These are phyloP conservation scores for Euphrasia arctica DNA, from an alignment of 305 asterid species.

Conservation along the genomic window DNA sequence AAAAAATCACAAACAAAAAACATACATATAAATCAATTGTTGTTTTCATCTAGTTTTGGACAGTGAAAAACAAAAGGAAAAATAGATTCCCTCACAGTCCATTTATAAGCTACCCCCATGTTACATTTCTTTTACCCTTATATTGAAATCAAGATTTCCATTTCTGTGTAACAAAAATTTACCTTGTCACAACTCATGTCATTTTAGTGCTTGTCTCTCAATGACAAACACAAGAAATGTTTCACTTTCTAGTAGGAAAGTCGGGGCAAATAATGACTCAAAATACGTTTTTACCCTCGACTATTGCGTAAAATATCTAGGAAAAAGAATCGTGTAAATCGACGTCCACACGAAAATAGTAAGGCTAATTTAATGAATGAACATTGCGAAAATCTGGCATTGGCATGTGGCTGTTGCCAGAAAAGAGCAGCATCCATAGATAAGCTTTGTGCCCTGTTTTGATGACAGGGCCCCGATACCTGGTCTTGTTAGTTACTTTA, in stretches of 20 bases:
- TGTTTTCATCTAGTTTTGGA: conserved; percentile 24
- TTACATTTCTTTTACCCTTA: conserved; percentile 9
- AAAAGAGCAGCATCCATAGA: conserved; percentile 14
- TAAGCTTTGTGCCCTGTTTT: conserved; percentile 24
- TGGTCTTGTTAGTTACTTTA: conserved; percentile 17
- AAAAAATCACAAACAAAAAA: conserved; percentile 23
- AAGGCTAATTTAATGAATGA: not conserved
- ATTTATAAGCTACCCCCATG: conserved; percentile 15
- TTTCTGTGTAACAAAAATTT: conserved; percentile 5
- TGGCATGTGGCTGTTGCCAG: conserved; percentile 20
- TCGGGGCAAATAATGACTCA: too few relatives aligned
- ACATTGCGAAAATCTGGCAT: not conserved
- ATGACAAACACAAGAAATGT: too few relatives aligned
- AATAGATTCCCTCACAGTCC: conserved; percentile 12
- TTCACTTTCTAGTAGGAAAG: too few relatives aligned
- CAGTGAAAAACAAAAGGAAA: not conserved
- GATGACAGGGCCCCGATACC: conserved; percentile 26
- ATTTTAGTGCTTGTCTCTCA: too few relatives aligned
- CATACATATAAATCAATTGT: conserved; percentile 15
- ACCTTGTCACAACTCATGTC: too few relatives aligned
- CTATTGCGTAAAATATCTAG: too few relatives aligned
- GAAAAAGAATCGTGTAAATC: too few relatives aligned
- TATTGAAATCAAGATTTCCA: conserved; percentile 18
- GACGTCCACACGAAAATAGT: too few relatives aligned
- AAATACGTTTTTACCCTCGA: too few relatives aligned